These are phyloP conservation scores for Mycena belliarum DNA, from an alignment of 768 basidiomycete genomes.

Conservation along the genomic window DNA sequence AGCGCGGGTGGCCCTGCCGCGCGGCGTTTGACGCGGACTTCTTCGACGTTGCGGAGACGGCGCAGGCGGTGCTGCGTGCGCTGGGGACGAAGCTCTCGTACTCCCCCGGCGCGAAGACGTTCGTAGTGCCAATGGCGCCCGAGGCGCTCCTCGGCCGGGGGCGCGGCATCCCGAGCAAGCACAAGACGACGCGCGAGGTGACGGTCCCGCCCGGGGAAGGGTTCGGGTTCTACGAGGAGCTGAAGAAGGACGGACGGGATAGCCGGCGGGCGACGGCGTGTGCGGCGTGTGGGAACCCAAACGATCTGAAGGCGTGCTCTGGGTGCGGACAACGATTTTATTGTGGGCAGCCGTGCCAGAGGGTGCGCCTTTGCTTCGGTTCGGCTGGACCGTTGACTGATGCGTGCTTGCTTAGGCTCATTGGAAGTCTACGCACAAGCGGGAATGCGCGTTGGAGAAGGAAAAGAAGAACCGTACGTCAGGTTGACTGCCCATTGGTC, in stretches of 20 bases:
- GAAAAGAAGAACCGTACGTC: conserved; percentile 14
- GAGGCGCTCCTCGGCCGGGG: conserved; percentile 9
- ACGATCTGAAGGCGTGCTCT: conserved; percentile 21
- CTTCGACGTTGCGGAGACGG: conserved; percentile 24
- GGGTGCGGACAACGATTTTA: conserved; percentile 19
- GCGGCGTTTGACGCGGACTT: conserved; percentile 22
- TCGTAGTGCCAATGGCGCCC: conserved; percentile 21
- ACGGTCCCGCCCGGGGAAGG: conserved; percentile 6
- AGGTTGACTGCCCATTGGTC: conserved; percentile 8
- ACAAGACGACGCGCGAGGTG: conserved; percentile 19
- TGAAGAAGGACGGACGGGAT: conserved; percentile 24
- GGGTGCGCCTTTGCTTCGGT: conserved; percentile 16
- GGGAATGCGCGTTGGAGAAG: conserved; percentile 20
- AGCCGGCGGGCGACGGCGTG: conserved; percentile 24
- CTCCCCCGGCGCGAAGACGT: conserved; percentile 23
- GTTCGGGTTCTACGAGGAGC: conserved; percentile 27
- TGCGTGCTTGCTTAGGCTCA: conserved; percentile 18
- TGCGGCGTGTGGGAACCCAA: conserved; percentile 28
- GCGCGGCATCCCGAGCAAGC: conserved; percentile 6
- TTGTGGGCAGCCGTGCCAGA: conserved; percentile 21
- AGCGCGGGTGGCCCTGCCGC: conserved; percentile 19
- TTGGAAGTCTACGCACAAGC: conserved; percentile 26
- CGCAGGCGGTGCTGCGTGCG: conserved; percentile 20
- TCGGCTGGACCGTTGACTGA: not conserved
- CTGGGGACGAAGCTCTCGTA: conserved; percentile 25